Base-by-base conservation (phyloP, 2,329 filamentous ascomycete genomes). In the Eutypa lata region DNA sequence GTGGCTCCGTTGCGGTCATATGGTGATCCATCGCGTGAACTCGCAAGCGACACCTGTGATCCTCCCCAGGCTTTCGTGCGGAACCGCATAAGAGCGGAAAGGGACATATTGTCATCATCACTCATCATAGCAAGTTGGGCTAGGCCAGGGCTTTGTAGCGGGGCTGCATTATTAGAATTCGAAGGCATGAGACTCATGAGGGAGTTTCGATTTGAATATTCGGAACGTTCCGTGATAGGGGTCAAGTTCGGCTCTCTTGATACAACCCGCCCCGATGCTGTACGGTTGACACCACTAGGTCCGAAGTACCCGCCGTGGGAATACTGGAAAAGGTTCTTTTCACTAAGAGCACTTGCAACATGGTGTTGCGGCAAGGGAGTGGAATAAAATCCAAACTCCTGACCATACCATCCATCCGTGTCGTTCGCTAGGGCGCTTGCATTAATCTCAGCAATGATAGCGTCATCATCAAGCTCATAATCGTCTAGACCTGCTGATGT, bases 341-440 rank as follows among this genome's bases (percentile, higher is more conserved):
- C 66, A 18, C 59, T 69, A 7, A 70, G 64, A 2, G 57, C 49
- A 22, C 49, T 65, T n/a, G 62, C 48, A 31, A 26, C 51, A 53
- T 50, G 57, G 33, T 61, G 55, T 11, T 73, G 68, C 16, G 67
- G 67, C 5, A 72, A 60, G 0, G 83, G 81, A 1, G 78, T 76
- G 1, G 92, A 91, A 68, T 96, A 99, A 69, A 99, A 99, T 1
- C 91, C 92, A 65, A 99, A 99, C 68, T 99, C 94, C 61, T 91
- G 88, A 0, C 94, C 94, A 65, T 99, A 99, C 75, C 94, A 95
- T 0, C 91, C 93, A 58, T 97, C 93, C 7, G 87, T 87, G 65
- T 99, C 94, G 60, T 91, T 92, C 45, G 94, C 93, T 7, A 99
- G 78, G 1, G 89, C 94, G 67, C 94, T 92, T 1, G 93, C 92